phyloP scores from a whole-genome alignment of 345 rosid species.

The Psidium friedrichsthalianum region DNA sequence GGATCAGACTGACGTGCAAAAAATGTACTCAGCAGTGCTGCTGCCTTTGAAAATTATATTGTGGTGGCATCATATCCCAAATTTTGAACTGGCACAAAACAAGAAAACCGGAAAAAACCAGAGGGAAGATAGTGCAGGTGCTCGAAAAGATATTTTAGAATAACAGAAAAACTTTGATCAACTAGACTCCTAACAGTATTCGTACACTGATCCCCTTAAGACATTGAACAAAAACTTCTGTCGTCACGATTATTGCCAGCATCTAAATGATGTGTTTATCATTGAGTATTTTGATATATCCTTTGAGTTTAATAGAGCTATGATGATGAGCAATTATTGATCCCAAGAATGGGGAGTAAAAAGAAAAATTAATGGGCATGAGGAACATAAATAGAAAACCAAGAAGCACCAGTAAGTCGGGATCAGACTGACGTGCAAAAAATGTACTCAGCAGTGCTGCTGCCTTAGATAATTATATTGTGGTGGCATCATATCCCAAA shows the following conservation, averaged over 20 bases:
- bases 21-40: constrained; percentile 29
- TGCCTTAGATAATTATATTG: constrained; percentile 23
- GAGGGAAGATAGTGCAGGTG: background rate
- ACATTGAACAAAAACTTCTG: too few species aligned
- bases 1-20: constrained; percentile 77
- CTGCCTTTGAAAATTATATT: constrained; percentile 22
- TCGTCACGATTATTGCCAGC: background rate
- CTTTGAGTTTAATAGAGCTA: background rate
- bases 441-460: constrained; percentile 28
- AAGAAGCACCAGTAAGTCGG: background rate
- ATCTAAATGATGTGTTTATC: background rate
- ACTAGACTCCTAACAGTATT: too few species aligned
- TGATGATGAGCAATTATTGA: background rate
- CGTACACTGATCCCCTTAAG: background rate
- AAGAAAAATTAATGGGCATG: background rate
- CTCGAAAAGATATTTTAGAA: background rate
- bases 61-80: constrained; percentile 42
- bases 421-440: constrained; percentile 72
- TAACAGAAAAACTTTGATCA: background rate
- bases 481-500: constrained; percentile 41
- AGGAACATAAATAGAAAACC: background rate
- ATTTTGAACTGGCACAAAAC: background rate
- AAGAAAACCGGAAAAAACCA: background rate
- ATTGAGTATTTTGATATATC: background rate
- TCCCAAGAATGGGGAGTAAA: background rate